phyloP scores from a whole-genome alignment of 2,329 filamentous ascomycete genomes.

The Ophiocordyceps camponoti-saundersi region DNA sequence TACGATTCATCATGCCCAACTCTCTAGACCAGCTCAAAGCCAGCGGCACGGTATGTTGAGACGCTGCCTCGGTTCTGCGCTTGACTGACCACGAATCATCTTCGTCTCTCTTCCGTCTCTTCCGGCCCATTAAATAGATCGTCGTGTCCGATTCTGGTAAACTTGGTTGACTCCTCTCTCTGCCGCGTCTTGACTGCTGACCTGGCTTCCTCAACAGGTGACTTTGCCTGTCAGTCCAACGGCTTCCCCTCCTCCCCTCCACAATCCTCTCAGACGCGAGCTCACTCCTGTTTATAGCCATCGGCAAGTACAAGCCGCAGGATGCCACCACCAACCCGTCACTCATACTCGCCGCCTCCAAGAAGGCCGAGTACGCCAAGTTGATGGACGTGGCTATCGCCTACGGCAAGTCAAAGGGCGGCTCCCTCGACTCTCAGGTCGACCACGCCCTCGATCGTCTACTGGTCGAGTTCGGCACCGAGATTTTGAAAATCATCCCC shows the following conservation, averaged over 20 bases:
- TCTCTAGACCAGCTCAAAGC: conserved; percentile 96
- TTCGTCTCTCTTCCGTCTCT: not conserved
- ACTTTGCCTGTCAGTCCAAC: conserved; percentile 54
- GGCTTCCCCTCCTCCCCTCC: not conserved
- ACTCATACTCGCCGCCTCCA: conserved; percentile 91
- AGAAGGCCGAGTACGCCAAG: conserved; percentile 91
- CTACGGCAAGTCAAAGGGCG: conserved; percentile 66
- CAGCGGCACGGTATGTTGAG: conserved; percentile 74
- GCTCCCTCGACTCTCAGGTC: conserved; percentile 61
- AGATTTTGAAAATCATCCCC: conserved; percentile 92
- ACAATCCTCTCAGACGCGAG: conserved; percentile 1
- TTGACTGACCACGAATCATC: not conserved
- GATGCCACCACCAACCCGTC: conserved; percentile 99
- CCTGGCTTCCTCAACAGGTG: conserved; percentile 30
- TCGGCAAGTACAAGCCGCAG: conserved; percentile 99
- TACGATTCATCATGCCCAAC: conserved; percentile 53
- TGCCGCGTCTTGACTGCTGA: conserved; percentile 9
- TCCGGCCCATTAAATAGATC: conserved; percentile 34
- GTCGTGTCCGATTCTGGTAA: conserved; percentile 95
- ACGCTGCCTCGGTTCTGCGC: conserved; percentile 8
- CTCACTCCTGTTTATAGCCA: conserved; percentile 41
- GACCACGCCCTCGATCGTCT: conserved; percentile 84
- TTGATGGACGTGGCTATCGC: conserved; percentile 74
- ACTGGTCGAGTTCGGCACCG: conserved; percentile 92
- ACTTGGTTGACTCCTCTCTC: conserved; percentile 6